Evolutionary conservation across 2,329 filamentous ascomycete genomes (phyloP), one percentile per base, ranked within the genome.

Genomic region (Escovopsis sp.): DNA sequence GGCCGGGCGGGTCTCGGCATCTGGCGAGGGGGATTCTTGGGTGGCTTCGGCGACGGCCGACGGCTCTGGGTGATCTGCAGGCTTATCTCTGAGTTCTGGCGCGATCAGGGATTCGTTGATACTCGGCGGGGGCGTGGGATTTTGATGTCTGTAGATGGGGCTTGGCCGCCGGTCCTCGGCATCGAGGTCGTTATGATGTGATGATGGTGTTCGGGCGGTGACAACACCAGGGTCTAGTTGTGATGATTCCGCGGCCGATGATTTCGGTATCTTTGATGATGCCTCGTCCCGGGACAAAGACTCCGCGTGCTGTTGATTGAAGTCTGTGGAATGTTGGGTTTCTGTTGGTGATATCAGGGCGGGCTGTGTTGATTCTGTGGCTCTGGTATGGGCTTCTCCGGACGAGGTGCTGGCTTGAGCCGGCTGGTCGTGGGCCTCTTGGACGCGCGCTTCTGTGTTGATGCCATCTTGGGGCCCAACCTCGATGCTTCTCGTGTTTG

Each of bases 31-130:
- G 15, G 34, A 41, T 12, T 26, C 26, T 34, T 43, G 32, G 10
- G 42, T 41, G 19, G n/a, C 6, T 32, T 6, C 35, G 37, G 15
- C 26, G 32, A 19, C 32, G 39, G 44, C 19, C 30, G 34, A 26
- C 23, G 18, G 15, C 43, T 38, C 18, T 40, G 44, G 30, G 36
- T 26, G n/a, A 34, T 33, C 33, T 38, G 37, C 23, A 32, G 8
- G 15, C 30, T 40, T 36, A 37, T 45, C 44, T 40, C 44, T 32
- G 15, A 45, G 38, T 26, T 45, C 44, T 10, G 44, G 44, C 35
- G 44, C 44, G 30, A 45, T 45, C 12, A 42, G 32, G 10, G 42
- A 33, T n/a, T 45, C 40, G n/a, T 38, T 34, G 19, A 45, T 39
- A 15, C 28, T 19, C 26, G n/a, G n/a, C 30, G n/a, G 28, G 39